A percentile compares a stretch with the other conserved stretches of the same genome.
Evolutionary conservation across 108 stramenopile genomes (phyloP).

Genomic region (Cyclostephanos invisitatus): DNA sequence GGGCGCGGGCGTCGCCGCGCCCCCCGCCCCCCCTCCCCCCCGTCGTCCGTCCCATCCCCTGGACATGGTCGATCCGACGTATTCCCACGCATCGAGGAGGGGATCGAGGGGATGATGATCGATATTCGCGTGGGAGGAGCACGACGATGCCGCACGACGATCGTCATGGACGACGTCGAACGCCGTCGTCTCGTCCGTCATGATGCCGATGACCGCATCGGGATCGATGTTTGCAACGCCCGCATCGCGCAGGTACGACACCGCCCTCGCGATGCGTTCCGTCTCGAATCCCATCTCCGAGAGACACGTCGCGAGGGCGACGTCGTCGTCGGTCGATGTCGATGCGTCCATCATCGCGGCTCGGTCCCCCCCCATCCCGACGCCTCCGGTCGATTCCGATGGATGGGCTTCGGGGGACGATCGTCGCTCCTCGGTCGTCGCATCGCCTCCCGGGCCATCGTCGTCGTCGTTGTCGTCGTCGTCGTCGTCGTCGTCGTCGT

Average conservation of each 20-base stretch:
- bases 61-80: constrained; percentile 21
- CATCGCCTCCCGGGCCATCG: not conserved
- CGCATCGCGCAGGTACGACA: constrained; percentile 3
- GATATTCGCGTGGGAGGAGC: too few species aligned
- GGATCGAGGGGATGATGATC: constrained; percentile 2
- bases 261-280: constrained; percentile 7
- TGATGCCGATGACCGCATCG: constrained; percentile 4
- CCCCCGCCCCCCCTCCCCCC: too few species aligned
- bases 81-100: constrained; percentile 20
- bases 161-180: not conserved
- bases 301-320: not conserved
- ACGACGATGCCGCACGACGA: not conserved
- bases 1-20: constrained; percentile 1
- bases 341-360: not conserved
- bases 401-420: not conserved
- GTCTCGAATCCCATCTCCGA: constrained; percentile 13
- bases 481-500: not conserved
- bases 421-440: constrained; percentile 7
- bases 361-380: not conserved
- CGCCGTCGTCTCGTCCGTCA: not conserved
- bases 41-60: constrained; percentile 26
- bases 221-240: not conserved
- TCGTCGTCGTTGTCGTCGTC: not conserved
- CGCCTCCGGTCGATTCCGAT: not conserved
- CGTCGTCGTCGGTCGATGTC: not conserved